These are phyloP conservation scores for Colletotrichum sp. DNA, from an alignment of 2,329 filamentous ascomycete genomes.

Conservation along the genomic window DNA sequence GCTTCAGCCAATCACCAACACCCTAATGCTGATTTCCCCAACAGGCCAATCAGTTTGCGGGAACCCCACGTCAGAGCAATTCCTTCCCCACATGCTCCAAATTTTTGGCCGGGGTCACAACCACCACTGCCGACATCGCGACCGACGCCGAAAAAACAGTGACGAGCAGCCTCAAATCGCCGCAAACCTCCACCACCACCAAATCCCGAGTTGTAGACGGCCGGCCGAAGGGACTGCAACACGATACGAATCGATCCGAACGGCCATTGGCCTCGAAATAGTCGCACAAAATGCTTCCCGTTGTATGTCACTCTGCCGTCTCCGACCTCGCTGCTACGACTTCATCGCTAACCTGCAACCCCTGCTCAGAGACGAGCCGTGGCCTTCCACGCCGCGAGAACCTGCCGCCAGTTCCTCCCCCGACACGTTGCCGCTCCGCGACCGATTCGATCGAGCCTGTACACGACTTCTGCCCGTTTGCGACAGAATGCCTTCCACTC, in stretches of 20 bases:
- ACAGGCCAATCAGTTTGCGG: background rate
- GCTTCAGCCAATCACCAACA: background rate
- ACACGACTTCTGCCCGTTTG: conserved; percentile 19
- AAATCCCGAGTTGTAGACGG: background rate
- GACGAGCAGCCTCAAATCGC: background rate
- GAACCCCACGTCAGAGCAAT: background rate
- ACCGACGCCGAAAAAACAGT: background rate
- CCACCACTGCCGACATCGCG: conserved; percentile 8
- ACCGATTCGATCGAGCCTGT: conserved; percentile 4
- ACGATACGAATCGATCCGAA: background rate
- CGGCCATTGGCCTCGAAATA: background rate
- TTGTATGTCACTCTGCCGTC: conserved; percentile 5
- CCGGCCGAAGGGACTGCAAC: background rate
- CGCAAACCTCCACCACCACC: background rate
- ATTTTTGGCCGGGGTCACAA: background rate
- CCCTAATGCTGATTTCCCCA: background rate
- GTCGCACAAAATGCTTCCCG: background rate
- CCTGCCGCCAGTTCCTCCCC: conserved; percentile 56
- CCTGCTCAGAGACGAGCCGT: conserved; percentile 30
- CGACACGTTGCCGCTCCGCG: conserved; percentile 4
- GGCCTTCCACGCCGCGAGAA: conserved; percentile 29
- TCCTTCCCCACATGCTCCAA: conserved; percentile 8
- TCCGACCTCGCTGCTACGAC: background rate
- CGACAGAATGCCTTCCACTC: conserved; percentile 66
- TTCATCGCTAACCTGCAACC: background rate